Conservation (phyloP, 148 eudicot genomes). For the Camellia lanceoleosa region DNA sequence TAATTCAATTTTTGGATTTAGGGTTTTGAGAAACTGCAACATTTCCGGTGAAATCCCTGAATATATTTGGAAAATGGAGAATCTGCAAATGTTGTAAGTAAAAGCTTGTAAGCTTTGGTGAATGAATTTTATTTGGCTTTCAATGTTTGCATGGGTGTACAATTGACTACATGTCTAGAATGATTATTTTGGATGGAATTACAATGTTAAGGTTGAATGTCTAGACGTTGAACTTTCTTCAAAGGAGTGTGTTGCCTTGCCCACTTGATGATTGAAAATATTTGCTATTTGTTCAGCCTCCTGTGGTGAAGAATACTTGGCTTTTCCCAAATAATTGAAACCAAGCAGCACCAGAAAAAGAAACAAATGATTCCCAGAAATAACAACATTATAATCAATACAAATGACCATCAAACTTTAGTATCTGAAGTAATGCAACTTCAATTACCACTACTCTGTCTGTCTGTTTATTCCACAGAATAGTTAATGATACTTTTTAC, state of each 20-base stretch:
- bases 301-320: not conserved
- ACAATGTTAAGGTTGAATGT: not conserved
- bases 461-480: too few species aligned
- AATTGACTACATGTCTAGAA: too few species aligned
- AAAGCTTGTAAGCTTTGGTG: not conserved
- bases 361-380: too few species aligned
- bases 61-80: constrained; percentile 48
- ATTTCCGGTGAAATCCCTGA: constrained; percentile 61
- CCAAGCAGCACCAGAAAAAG: too few species aligned
- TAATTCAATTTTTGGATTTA: constrained; percentile 29
- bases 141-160: not conserved
- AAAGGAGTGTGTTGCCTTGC: not conserved
- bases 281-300: not conserved
- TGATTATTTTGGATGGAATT: too few species aligned
- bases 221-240: constrained; percentile 10
- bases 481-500: too few species aligned
- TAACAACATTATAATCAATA: too few species aligned
- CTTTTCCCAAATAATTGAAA: too few species aligned
- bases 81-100: constrained; percentile 58
- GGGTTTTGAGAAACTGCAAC: constrained; percentile 71
- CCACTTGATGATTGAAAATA: not conserved
- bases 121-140: not conserved
- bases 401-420: too few species aligned
- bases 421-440: too few species aligned
- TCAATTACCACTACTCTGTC: too few species aligned